Evolutionary conservation across 805 yeast species (phyloP).

Genomic region (Wickerhamomyces strasburgensis): DNA sequence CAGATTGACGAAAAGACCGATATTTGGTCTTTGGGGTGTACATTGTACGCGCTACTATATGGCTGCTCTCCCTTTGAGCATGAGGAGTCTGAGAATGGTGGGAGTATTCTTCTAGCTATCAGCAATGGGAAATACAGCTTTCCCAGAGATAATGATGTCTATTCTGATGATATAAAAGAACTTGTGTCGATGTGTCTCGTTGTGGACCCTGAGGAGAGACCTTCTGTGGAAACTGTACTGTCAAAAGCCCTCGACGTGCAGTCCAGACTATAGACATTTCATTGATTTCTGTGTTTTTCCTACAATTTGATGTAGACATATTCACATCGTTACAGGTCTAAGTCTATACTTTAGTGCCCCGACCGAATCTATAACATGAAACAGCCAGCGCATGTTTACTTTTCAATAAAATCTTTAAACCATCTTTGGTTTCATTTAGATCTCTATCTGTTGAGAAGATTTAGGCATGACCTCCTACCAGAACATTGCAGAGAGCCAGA

Average conservation of each 20-base stretch:
- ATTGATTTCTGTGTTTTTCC: too few relatives aligned
- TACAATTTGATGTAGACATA: background rate
- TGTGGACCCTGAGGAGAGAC: slow-evolving; percentile 58
- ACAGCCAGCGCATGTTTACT: background rate
- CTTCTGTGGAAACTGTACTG: slow-evolving; percentile 55
- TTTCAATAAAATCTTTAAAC: background rate
- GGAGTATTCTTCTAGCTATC: slow-evolving; percentile 73
- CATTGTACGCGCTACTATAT: slow-evolving; percentile 71
- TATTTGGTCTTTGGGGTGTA: slow-evolving; percentile 90
- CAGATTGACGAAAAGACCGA: slow-evolving; percentile 70
- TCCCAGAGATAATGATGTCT: slow-evolving; percentile 29
- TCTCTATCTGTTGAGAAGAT: too few relatives aligned
- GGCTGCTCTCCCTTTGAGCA: slow-evolving; percentile 84
- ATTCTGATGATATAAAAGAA: slow-evolving; percentile 50
- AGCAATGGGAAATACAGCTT: slow-evolving; percentile 44
- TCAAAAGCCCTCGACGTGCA: slow-evolving; percentile 42
- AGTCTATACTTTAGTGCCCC: background rate
- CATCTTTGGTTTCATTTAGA: too few relatives aligned
- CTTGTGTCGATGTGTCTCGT: slow-evolving; percentile 58
- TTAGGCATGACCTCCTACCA: slow-evolving; percentile 26
- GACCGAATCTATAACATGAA: background rate
- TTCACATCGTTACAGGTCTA: background rate
- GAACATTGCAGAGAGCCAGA: slow-evolving; percentile 35
- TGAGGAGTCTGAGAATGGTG: slow-evolving; percentile 76
- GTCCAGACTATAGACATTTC: slow-evolving; percentile 1